Evolutionary conservation across 352 stramenopile species (phyloP), one percentile per base, ranked within the genome.

Genomic region (Nothophytophthora sp.): DNA sequence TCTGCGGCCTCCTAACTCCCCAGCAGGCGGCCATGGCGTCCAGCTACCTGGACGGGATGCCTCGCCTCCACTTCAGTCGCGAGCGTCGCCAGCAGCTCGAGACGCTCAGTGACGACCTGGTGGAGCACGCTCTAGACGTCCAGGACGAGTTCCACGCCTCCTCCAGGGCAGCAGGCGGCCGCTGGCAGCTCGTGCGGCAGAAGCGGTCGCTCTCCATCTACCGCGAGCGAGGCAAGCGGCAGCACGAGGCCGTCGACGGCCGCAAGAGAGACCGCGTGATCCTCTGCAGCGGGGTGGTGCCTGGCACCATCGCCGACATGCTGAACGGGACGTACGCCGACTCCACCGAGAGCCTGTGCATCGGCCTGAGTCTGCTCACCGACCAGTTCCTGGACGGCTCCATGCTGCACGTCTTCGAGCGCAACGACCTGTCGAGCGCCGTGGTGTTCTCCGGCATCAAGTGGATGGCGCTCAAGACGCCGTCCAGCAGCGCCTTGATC

Each of bases 381-480:
- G 60, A 78, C 42, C 64, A 67, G 19, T 83, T 77, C 36, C 52
- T 85, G 22, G 77, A 86, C 37, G 75, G 70, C n/a, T 50, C 65
- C 11, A 60, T 88, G 23, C 45, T 88, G 13, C 72, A 83, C 39
- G 67, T 88, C 35, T 77, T 88, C 39, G 73, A 85, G 19, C 67
- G 61, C 24, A 75, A 81, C 38, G 54, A 55, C 13, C 28, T 73
- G 10, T 65, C 60, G 3, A 68, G 67, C 35, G 69, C 69, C 15
- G 67, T 86, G 46, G 60, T 86, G 25, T 88, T 88, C 39, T 73
- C 74, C 0, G 77, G 74, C 11, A 70, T 88, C 52, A 81, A 85
- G 63, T 86, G 77, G 77, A 70, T 81, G 23, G 77, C 73, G 2
- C 44, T 86, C 41, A 78, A 85, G 56, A 70, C 58, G 7, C 61